Evolutionary conservation across 306 rosid genomes (phyloP).

Genomic region (Vigna radiata): DNA sequence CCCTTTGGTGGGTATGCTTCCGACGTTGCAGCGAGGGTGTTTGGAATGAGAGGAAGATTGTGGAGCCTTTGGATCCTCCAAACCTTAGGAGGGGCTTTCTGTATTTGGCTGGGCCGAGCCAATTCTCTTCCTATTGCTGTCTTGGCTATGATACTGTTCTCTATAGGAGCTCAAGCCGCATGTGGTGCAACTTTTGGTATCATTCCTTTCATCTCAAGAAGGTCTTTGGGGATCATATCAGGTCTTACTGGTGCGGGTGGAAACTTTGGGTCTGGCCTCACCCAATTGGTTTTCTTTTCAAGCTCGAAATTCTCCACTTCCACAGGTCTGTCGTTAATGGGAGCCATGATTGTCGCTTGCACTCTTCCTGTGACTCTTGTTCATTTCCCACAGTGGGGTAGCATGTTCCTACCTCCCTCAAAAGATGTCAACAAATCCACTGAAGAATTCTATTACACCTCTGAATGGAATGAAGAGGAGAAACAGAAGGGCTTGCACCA

Average conservation of each 20-base stretch:
- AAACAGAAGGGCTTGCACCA: conserved; percentile 68
- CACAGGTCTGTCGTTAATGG: conserved; percentile 71
- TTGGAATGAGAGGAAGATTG: conserved; percentile 89
- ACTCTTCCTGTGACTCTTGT: conserved; percentile 75
- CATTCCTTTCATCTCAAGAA: conserved; percentile 81
- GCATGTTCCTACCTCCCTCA: conserved; percentile 80
- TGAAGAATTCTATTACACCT: conserved; percentile 67
- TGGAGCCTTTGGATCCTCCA: conserved; percentile 88
- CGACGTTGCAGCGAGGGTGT: conserved; percentile 58
- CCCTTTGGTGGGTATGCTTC: conserved; percentile 85
- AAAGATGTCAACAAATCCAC: conserved; percentile 55
- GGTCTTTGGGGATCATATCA: conserved; percentile 78
- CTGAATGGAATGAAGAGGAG: conserved; percentile 85
- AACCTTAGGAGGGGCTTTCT: conserved; percentile 79
- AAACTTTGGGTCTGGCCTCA: conserved; percentile 82
- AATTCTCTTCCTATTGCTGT: conserved; percentile 66
- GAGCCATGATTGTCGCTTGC: conserved; percentile 71
- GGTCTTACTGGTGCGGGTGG: conserved; percentile 91
- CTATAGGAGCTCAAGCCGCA: conserved; percentile 87
- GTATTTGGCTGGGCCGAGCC: conserved; percentile 86
- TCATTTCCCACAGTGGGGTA: conserved; percentile 93
- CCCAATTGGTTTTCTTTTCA: conserved; percentile 80
- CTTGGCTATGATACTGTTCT: conserved; percentile 78
- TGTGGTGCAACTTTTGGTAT: conserved; percentile 91
- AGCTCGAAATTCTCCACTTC: conserved; percentile 60